Conservation (phyloP, 371 early-diverging fungal genomes). For the Mortierella sp. region DNA sequence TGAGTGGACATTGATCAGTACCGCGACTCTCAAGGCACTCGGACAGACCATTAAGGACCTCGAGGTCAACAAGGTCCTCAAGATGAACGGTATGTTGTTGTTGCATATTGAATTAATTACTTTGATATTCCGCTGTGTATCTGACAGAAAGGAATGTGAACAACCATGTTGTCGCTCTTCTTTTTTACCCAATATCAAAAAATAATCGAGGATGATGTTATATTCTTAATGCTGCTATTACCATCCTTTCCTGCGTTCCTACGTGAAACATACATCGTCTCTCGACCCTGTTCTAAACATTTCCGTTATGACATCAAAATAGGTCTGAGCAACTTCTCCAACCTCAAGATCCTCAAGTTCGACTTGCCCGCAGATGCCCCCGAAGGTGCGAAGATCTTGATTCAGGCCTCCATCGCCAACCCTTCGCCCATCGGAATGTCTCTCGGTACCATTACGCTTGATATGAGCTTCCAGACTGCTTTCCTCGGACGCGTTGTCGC, state of each 20-base stretch:
- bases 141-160: not conserved
- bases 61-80: slow-evolving; percentile 40
- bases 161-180: too few species aligned
- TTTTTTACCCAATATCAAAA: not conserved
- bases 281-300: not conserved
- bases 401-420: slow-evolving; percentile 65
- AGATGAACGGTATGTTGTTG: slow-evolving; percentile 39
- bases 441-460: slow-evolving; percentile 69
- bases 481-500: slow-evolving; percentile 67
- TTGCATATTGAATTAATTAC: not conserved
- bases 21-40: slow-evolving; percentile 69
- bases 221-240: not conserved
- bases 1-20: slow-evolving; percentile 68
- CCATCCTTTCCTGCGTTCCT: too few species aligned
- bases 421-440: slow-evolving; percentile 74
- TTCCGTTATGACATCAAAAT: not conserved
- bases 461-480: slow-evolving; percentile 67
- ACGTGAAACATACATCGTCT: not conserved
- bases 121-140: not conserved
- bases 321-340: slow-evolving; percentile 64
- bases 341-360: slow-evolving; percentile 67
- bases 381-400: slow-evolving; percentile 44
- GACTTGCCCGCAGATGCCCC: slow-evolving; percentile 69
- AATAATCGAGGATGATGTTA: not conserved
- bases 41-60: slow-evolving; percentile 58